A percentile compares a stretch with the other conserved stretches of the same genome.
Conservation (phyloP, 2,329 filamentous ascomycete genomes). For the Diaporthe longicolla region DNA sequence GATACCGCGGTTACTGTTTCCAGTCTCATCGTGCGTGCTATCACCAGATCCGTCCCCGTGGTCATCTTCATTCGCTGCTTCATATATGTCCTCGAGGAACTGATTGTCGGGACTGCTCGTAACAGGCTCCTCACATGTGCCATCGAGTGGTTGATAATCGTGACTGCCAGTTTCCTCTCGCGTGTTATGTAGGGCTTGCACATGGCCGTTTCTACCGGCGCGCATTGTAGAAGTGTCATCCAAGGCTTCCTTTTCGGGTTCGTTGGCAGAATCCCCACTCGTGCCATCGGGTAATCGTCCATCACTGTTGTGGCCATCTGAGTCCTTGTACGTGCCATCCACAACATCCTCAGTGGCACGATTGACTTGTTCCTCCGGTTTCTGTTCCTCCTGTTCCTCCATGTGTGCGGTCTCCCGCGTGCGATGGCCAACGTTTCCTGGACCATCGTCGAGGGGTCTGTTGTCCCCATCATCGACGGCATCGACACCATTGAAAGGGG, state of each 20-base stretch:
- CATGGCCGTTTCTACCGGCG: not conserved
- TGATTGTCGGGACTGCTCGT: too few species aligned
- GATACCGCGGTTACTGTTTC: too few species aligned
- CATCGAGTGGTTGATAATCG: not conserved
- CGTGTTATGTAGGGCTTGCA: not conserved
- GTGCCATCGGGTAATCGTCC: not conserved
- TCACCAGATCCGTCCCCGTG: too few species aligned
- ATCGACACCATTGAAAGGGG: not conserved
- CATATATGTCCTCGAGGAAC: not conserved
- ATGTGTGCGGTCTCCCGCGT: too few species aligned
- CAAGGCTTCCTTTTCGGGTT: not conserved
- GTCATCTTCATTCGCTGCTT: too few species aligned
- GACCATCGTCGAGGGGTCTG: not conserved
- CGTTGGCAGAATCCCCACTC: not conserved
- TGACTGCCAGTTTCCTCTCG: not conserved
- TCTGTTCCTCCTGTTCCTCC: too few species aligned
- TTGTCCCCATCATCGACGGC: slow-evolving; percentile 1
- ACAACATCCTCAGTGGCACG: not conserved
- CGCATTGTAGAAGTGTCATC: not conserved
- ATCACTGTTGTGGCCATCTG: not conserved
- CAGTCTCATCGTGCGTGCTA: too few species aligned
- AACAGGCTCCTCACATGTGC: not conserved
- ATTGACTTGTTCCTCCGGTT: not conserved
- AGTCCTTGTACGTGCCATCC: not conserved
- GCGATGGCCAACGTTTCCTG: not conserved